phyloP scores from a whole-genome alignment of 495 filamentous ascomycete species.

The Entonaema liquescens region DNA sequence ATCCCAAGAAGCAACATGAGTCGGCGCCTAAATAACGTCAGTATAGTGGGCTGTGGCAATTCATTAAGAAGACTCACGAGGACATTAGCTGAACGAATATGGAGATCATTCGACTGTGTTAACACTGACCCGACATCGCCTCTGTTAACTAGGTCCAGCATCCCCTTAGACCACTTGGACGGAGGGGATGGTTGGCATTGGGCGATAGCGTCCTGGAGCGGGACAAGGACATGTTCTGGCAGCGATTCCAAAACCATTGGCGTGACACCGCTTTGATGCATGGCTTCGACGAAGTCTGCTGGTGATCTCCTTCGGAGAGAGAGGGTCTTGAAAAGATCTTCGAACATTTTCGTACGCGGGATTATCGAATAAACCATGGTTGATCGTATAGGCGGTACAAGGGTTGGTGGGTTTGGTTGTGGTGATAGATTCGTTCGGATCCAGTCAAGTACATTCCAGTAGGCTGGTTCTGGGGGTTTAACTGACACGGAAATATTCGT shows the following conservation, averaged over 20 bases:
- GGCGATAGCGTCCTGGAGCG: constrained; percentile 83
- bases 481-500: constrained; percentile 22
- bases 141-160: constrained; percentile 80
- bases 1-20: constrained; percentile 76
- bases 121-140: constrained; percentile 81
- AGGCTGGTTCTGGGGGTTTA: constrained; percentile 64
- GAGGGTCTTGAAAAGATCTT: constrained; percentile 60
- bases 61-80: constrained; percentile 36
- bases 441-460: constrained; percentile 65
- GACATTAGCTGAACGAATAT: constrained; percentile 48
- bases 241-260: constrained; percentile 74
- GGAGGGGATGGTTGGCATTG: constrained; percentile 83
- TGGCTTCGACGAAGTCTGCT: constrained; percentile 64
- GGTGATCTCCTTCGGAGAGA: constrained; percentile 47
- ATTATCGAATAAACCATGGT: constrained; percentile 47
- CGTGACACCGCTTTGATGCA: constrained; percentile 68
- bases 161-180: constrained; percentile 71
- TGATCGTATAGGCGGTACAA: constrained; percentile 48
- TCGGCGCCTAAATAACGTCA: constrained; percentile 54
- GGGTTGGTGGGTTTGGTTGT: constrained; percentile 18
- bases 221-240: constrained; percentile 80
- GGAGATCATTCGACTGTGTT: constrained; percentile 50
- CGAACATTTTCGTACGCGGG: constrained; percentile 73
- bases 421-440: constrained; percentile 69
- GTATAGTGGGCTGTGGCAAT: not conserved